phyloP scores from a whole-genome alignment of 352 stramenopile genomes.

The Sclerospora graminicola region DNA sequence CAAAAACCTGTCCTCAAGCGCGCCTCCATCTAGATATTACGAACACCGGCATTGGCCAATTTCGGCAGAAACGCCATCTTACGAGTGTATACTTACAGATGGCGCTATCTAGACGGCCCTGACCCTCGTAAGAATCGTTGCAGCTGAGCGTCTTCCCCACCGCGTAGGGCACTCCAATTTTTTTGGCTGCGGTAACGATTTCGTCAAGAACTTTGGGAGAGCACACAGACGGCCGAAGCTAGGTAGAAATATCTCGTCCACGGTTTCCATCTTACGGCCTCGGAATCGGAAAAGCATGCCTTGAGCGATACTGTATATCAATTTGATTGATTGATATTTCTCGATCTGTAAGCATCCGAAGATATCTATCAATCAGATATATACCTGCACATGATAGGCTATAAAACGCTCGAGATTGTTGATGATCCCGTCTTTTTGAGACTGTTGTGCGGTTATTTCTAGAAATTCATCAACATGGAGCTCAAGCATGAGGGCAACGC shows the following conservation, averaged over 20 bases:
- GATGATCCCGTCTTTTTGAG: no score
- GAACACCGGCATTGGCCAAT: constrained; percentile 40
- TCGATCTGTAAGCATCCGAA: no score
- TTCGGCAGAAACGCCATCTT: constrained; percentile 63
- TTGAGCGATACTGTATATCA: no score
- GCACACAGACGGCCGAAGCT: constrained; percentile 44
- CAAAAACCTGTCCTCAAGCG: constrained; percentile 65
- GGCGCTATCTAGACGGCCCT: constrained; percentile 67
- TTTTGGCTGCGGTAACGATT: constrained; percentile 34
- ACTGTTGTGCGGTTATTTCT: constrained; percentile 2
- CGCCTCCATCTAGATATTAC: constrained; percentile 85
- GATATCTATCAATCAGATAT: no score
- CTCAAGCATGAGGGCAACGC: constrained; percentile 64
- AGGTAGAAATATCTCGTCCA: constrained; percentile 46
- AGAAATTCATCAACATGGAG: constrained; percentile 37
- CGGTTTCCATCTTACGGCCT: constrained; percentile 61
- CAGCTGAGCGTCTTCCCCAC: constrained; percentile 77
- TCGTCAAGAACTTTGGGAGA: constrained; percentile 43
- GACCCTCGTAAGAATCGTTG: constrained; percentile 81
- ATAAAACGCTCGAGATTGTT: no score
- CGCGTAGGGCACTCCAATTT: constrained; percentile 41
- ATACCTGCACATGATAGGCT: no score
- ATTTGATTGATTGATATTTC: no score
- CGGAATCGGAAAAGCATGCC: no score
- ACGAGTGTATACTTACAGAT: constrained; percentile 67